Base-by-base conservation (phyloP, 2,329 filamentous ascomycete species). In the Monosporascus ibericus region DNA sequence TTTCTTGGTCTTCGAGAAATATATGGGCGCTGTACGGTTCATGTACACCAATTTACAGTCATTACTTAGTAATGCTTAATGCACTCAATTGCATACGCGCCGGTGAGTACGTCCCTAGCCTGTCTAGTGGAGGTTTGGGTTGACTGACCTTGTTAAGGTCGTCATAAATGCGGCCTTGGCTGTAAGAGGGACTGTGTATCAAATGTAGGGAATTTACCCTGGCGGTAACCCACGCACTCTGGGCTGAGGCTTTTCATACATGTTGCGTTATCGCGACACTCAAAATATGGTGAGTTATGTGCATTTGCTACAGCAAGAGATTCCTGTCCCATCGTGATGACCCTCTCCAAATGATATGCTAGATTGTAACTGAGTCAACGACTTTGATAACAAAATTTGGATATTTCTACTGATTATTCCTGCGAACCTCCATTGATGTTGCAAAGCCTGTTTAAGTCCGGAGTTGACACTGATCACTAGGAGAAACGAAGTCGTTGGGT, bases 281-380 rank as follows among this genome's bases (percentile, higher is more conserved):
- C 30, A 2, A 34, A 9, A 14, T 34, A n/a, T 46, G 4, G 58
- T 53, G 48, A 55, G 48, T 50, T 58, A 14, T 34, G 30, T 14
- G 30, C 30, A 34, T 34, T 34, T 14, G 9, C 30, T 11, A 34
- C 30, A 14, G 9, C 30, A 34, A 34, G 30, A 34, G 9, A 34
- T 14, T 64, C 55, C 52, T 25, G 18, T 3, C 39, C 22, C 8
- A 48, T 44, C 60, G 49, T 50, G 47, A 68, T 73, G 72, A 75
- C 74, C 56, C 49, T 30, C 49, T 53, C 62, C 64, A 66, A 66
- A 61, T 64, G 55, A 61, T 65, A 73, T 71, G 72, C 72, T 75
- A 75, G 71, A 74, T 75, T 73, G 72, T 75, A 75, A 72, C 71
- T 74, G 72, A 75, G 63, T 65, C 61, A 17, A 37, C 60, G 63